Base-by-base conservation (phyloP, 495 filamentous ascomycete species). In the Chaetomidium leptoderma region DNA sequence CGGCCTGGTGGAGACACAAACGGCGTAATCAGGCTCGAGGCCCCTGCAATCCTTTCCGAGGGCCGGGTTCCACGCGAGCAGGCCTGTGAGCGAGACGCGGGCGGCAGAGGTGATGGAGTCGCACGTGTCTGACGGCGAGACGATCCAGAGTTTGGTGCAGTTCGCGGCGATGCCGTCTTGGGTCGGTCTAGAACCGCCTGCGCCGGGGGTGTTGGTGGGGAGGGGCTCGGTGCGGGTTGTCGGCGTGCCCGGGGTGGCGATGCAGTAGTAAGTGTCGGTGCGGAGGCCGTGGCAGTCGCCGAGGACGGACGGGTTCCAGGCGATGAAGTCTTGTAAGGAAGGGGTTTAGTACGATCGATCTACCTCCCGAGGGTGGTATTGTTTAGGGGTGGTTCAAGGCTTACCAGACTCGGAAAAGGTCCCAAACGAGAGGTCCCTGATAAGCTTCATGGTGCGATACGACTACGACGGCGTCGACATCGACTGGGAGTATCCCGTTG, bases 401-500 rank as follows among this genome's bases (percentile, higher is more conserved):
- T 16, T 50, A 36, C 47, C 42, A 8, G 27, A 30, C 3, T 58
- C 51, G 10, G 65, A 60, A 21, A 68, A 63, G 17, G 55, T 56
- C 23, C 67, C 67, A 44, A 66, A 71, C 9, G 40, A 51, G 29
- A 27, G 19, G 2, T 54, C 51, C 4, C 26, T 62, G 14, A 21
- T 60, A 13, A 36, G 16, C 2, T 62, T 62, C 24, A 57, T 65
- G 59, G 17, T 33, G 5, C 24, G 9, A 2, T 47, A 62, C 46
- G 60, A 44, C 30, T 70, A 59, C 45, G 63, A 53, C 46, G 84
- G 83, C 1, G 67, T 82, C 2, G 81, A 85, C 59, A 48, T 84
- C 16, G 82, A 83, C 61, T 84, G 81, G 63, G 64, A 81, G 27
- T 81, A 81, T 60, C 78, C 78, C 2, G 70, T 29, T 0, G 65